Base-by-base conservation (phyloP, 345 rosid species). In the Eucalyptus virginea region DNA sequence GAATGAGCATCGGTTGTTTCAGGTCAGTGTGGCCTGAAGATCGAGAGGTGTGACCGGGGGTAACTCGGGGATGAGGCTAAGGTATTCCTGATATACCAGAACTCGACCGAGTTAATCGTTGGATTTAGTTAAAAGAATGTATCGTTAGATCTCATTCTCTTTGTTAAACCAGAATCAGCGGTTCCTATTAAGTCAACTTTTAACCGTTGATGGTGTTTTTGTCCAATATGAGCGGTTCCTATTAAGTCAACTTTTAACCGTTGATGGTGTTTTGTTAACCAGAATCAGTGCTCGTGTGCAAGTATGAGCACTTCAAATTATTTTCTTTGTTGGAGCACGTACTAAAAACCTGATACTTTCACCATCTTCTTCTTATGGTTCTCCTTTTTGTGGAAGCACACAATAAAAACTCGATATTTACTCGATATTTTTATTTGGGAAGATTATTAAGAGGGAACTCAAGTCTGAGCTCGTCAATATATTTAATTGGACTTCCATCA, bases 381-480 rank as follows among this genome's bases (percentile, higher is more conserved):
- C 69, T 60, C 32, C 8, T 60, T 60, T 12, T 34, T 9, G 24
- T 34, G 9, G 3, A 4, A 69, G 7, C 2, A 3, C 24, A 9
- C 24, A 69, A 9, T 17, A 34, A 0, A 18, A 34, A 19, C 2
- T 0, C 2, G 44, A n/a, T 65, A 65, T 15, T 7, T 44, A 44
- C 45, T 44, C 45, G 45, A 15, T 49, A 49, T 9, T 3, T 69
- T 69, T 44, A 3, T 0, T 34, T 0, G 24, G 2, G 0, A 2
- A 18, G 44, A 69, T 34, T 9, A 9, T 17, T 9, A 34, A 34
- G 1, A 69, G 7, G 4, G 4, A 34, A 6, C 13, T 3, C 1
- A 34, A 69, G 4, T 69, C 4, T 6, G 2, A 34, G 2, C 24
- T 17, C 7, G 0, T 34, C 24, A 69, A 69, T 5, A 69, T 34